phyloP scores from a whole-genome alignment of 331 rosid species.

The Ulmus americana region DNA sequence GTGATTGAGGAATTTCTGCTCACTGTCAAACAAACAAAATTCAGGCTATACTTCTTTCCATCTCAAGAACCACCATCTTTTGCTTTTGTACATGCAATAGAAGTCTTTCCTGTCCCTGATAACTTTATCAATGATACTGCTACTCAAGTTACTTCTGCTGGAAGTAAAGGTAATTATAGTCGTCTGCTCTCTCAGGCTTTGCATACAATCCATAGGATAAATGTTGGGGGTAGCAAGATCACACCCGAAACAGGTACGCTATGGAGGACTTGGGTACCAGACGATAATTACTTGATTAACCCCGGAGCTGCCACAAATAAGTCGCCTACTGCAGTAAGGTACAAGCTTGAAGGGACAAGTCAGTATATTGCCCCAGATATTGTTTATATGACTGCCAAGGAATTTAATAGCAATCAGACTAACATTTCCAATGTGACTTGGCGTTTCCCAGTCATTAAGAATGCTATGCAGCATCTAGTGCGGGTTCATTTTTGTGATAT shows the following conservation, averaged over 20 bases:
- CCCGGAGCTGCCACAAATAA: not conserved
- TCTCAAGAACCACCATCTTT: too few species aligned
- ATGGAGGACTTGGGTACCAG: conserved; percentile 39
- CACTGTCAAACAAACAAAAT: too few species aligned
- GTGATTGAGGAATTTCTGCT: too few species aligned
- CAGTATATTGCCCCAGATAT: conserved; percentile 7
- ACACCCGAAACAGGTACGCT: not conserved
- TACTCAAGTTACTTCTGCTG: too few species aligned
- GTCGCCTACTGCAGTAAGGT: rapidly evolving
- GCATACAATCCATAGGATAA: conserved; percentile 31
- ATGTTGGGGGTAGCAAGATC: conserved; percentile 34
- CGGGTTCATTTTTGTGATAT: conserved; percentile 39
- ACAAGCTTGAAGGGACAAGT: not conserved
- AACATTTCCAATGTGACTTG: conserved; percentile 27
- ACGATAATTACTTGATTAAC: conserved; percentile 15
- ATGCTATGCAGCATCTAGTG: conserved; percentile 15
- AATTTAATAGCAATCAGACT: not conserved
- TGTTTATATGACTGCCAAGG: conserved; percentile 40
- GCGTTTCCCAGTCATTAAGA: conserved; percentile 31
- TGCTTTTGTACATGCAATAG: too few species aligned
- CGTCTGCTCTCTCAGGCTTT: conserved; percentile 16
- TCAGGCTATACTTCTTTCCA: too few species aligned
- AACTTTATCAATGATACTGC: too few species aligned
- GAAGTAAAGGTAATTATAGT: too few species aligned
- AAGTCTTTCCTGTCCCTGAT: too few species aligned